Evolutionary conservation across 345 rosid genomes (phyloP), one percentile per base, ranked within the genome.

Genomic region (Eucalyptus pauciflora): DNA sequence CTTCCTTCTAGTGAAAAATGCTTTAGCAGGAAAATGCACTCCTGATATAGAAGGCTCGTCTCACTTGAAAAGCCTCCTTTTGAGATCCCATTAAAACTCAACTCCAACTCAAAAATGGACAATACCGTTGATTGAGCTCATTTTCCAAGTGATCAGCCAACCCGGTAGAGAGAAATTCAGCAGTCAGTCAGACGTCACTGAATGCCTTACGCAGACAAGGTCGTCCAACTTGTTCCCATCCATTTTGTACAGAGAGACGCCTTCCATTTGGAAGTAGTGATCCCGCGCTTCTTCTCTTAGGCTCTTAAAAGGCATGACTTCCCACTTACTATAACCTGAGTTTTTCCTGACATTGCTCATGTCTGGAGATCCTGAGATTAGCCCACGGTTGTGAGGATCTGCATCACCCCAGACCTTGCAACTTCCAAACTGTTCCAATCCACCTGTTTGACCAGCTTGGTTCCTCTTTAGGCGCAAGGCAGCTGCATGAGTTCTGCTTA

Each of bases 151-250:
- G 12, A 37, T 76, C 83, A 76, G 27, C 83, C 46, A 22, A 76
- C 46, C 15, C 27, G 12, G 48, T 18, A 76, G 48, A 7, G 41
- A 71, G 83, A 76, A 10, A 10, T 76, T 76, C 48, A 10, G 83
- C 43, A 18, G 46, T 76, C 85, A 27, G 56, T 88, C 90, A n/a
- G 91, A 89, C 89, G 88, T 88, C 83, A 45, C 45, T 16, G 96
- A 89, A 90, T 95, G 99, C 92, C 94, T 92, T 41, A 97, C 94
- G 29, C 99, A 98, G 31, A 98, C 99, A 88, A 98, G 94, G 94
- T 98, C 99, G 85, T 98, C 99, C 92, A 98, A 93, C 89, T 92
- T 98, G 90, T 98, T 97, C 15, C 99, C 99, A 81, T 98, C 99
- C 98, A 98, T 98, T 92, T 98, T 98, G 94, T 98, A 98, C 62